These are phyloP conservation scores for Xylaria digitata DNA, from an alignment of 2,329 filamentous ascomycete genomes.

Conservation along the genomic window DNA sequence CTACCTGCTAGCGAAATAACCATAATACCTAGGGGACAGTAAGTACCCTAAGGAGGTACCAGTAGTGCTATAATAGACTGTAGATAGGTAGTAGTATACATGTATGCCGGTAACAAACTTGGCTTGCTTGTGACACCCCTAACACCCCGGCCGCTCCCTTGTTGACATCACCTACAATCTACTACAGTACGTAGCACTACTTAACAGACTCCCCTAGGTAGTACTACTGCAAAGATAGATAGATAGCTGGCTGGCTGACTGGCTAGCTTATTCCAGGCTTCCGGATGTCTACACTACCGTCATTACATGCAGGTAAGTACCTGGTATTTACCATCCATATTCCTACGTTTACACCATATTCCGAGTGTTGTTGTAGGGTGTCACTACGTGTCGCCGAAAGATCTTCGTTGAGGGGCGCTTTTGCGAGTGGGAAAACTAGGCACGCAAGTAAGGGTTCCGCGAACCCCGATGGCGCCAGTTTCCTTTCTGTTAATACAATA, in stretches of 20 bases:
- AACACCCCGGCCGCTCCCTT: background rate
- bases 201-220: too few species aligned
- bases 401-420: background rate
- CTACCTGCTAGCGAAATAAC: too few species aligned
- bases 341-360: background rate
- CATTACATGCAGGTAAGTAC: background rate
- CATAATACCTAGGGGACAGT: background rate
- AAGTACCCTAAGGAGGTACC: too few species aligned
- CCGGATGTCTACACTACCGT: too few species aligned
- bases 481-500: background rate
- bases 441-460: constrained; percentile 12
- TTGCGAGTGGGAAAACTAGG: constrained; percentile 1
- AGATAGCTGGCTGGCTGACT: too few species aligned
- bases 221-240: too few species aligned
- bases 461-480: constrained; percentile 25
- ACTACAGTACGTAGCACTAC: background rate
- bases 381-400: background rate
- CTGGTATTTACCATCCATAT: background rate
- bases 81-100: too few species aligned
- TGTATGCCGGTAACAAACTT: constrained; percentile 1
- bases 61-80: too few species aligned
- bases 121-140: background rate
- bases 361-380: background rate
- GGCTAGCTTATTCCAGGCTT: background rate
- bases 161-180: background rate